Evolutionary conservation across 164 flowering plant genomes (phyloP).

Genomic region (Dillenia turbinata): DNA sequence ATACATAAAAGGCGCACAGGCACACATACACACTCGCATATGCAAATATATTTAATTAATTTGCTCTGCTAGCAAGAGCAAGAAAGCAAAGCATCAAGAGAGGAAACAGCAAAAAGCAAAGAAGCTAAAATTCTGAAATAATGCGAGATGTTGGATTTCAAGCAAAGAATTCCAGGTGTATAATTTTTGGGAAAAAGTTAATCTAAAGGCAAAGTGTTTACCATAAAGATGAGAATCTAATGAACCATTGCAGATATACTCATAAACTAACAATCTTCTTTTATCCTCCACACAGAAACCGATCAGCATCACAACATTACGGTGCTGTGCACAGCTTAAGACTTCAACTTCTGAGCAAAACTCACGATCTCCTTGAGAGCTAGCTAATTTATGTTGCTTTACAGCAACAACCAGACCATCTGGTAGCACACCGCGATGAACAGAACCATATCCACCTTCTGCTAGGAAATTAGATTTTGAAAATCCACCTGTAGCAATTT

Average conservation of each 20-base stretch:
- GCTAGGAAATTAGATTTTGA: constrained; percentile 79
- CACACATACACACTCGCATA: too few species aligned
- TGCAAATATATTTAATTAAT: too few species aligned
- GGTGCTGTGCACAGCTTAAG: constrained; percentile 95
- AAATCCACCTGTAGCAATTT: constrained; percentile 78
- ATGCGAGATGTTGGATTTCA: too few species aligned
- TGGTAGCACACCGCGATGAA: constrained; percentile 70
- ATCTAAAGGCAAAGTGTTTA: constrained; percentile 19
- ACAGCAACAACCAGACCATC: constrained; percentile 90
- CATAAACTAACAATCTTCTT: constrained; percentile 86
- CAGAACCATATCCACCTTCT: constrained; percentile 98
- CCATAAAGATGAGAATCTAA: constrained; percentile 92
- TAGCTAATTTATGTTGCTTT: constrained; percentile 85
- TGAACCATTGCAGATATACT: constrained; percentile 92
- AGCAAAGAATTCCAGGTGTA: not conserved
- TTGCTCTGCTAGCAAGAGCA: too few species aligned
- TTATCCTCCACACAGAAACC: constrained; percentile 86
- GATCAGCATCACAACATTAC: constrained; percentile 92
- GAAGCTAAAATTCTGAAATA: too few species aligned
- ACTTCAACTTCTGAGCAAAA: constrained; percentile 96
- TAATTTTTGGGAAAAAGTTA: not conserved
- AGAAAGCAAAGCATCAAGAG: too few species aligned
- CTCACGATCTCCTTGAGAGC: constrained; percentile 88
- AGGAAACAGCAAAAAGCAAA: too few species aligned
- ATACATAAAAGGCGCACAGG: too few species aligned